phyloP scores from a whole-genome alignment of 2,329 filamentous ascomycete genomes.

The Fusarium multiceps region DNA sequence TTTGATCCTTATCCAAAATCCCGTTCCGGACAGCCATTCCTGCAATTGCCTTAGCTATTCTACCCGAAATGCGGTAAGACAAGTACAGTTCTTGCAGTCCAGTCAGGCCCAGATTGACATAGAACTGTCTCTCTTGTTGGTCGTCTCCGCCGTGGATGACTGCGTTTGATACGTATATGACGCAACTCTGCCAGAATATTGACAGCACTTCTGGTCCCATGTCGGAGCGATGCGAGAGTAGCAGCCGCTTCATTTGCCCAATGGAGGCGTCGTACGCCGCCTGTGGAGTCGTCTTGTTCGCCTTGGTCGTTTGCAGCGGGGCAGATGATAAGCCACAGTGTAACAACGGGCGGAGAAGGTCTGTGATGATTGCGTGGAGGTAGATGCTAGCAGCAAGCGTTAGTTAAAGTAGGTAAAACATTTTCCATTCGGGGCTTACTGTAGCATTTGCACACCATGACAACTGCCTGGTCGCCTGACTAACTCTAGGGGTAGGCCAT shows the following conservation, averaged over 20 bases:
- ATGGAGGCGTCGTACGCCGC: background rate
- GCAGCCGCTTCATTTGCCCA: background rate
- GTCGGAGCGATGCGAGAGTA: background rate
- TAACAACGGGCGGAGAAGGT: background rate
- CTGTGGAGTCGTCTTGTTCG: background rate
- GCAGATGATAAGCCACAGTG: background rate
- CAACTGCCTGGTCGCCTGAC: background rate
- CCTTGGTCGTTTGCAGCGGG: background rate
- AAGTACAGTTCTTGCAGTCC: background rate
- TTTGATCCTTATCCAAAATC: fast-evolving
- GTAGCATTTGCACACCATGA: background rate
- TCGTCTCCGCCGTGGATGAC: background rate
- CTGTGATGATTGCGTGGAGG: background rate
- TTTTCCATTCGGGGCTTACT: background rate
- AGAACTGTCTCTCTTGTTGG: background rate
- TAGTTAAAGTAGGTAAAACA: background rate
- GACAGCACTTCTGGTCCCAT: background rate
- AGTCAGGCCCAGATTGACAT: background rate
- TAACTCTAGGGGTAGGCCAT: background rate
- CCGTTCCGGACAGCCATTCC: background rate
- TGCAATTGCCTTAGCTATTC: background rate
- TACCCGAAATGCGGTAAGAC: background rate
- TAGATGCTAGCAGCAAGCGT: background rate
- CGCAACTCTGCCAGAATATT: background rate
- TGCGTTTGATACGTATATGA: background rate